These are phyloP conservation scores for Aspergillus bombycis DNA, from an alignment of 2,329 filamentous ascomycete genomes.

Conservation along the genomic window DNA sequence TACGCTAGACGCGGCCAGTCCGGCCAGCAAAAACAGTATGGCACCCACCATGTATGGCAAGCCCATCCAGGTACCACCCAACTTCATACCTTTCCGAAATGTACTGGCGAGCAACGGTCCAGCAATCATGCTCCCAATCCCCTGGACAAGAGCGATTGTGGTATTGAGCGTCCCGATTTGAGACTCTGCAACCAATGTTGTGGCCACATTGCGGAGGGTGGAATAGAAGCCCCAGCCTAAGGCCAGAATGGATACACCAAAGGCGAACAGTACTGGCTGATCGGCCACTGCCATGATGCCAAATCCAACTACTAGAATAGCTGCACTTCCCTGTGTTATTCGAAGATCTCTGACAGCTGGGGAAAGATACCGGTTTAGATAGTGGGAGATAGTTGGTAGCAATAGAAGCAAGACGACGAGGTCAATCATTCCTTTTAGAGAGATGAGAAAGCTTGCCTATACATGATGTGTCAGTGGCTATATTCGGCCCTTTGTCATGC, in stretches of 20 bases:
- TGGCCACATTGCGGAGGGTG: conserved; percentile 19
- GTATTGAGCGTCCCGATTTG: conserved; percentile 17
- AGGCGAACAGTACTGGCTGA: conserved; percentile 9
- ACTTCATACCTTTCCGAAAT: conserved; percentile 11
- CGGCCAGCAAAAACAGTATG: conserved; percentile 4
- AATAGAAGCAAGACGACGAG: conserved; percentile 12
- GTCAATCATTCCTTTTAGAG: conserved; percentile 14
- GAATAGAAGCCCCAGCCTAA: conserved; percentile 17
- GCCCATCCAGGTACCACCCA: conserved; percentile 13
- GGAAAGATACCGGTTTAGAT: conserved; percentile 7
- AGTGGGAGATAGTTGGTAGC: conserved; percentile 10
- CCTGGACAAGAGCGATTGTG: conserved; percentile 17
- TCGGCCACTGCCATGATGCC: conserved; percentile 14
- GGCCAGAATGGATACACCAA: conserved; percentile 11
- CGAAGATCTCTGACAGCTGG: conserved; percentile 11
- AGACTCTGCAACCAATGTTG: conserved; percentile 12
- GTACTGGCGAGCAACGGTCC: conserved; percentile 13
- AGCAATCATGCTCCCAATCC: conserved; percentile 10
- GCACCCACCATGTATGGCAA: conserved; percentile 16
- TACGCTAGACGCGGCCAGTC: neutral
- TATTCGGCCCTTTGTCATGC: neutral
- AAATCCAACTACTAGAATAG: conserved; percentile 5
- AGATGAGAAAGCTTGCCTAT: conserved; percentile 15
- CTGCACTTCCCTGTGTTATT: conserved; percentile 9
- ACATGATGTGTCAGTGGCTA: neutral